Base-by-base conservation (phyloP, 768 basidiomycete genomes). In the Boletus vermiculosoides region DNA sequence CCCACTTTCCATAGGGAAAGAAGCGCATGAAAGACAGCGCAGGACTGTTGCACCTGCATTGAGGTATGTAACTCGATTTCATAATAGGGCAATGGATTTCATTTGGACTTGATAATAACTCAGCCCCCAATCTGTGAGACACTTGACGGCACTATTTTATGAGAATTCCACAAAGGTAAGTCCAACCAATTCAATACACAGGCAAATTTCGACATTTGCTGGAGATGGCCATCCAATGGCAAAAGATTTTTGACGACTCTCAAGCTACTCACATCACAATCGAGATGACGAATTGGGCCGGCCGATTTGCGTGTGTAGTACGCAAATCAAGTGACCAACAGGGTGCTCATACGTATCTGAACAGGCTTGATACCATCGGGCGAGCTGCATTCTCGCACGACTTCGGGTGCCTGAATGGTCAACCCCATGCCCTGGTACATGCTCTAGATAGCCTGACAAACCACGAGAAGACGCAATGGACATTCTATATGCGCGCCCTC, bases 311-410 rank as follows among this genome's bases (percentile, higher is more conserved):
- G 84, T 83, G 65, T 65, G 80, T 71, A 46, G 80, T 71, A 46
- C n/a, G 6, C 41, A 12, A 28, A n/a, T 25, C 10, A n/a, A 34
- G 28, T 33, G 33, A 39, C 18, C 16, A 40, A 45, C 22, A 25
- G 48, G 18, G 49, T 52, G 42, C 28, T 59, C 41, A 58, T 18
- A 23, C 8, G 13, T 51, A 33, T 49, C 22, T 4, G 25, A 44
- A 31, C 54, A 85, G 83, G 33, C 76, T 87, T 30, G 85, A 86
- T 59, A 82, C 81, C 2, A 76, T 86, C 33, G 81, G 79, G 15
- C 77, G 79, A 30, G 82, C 85, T n/a, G 83, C 83, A 16, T 86
- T 87, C 60, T 80, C 80, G 3, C 80, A 85, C 56, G 82, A 86
- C 66, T 85, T 87, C 52, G 73, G 76, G 53, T 83, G 81, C 63